Evolutionary conservation across 768 basidiomycete genomes (phyloP).

Genomic region (Phaffia tasmanica): DNA sequence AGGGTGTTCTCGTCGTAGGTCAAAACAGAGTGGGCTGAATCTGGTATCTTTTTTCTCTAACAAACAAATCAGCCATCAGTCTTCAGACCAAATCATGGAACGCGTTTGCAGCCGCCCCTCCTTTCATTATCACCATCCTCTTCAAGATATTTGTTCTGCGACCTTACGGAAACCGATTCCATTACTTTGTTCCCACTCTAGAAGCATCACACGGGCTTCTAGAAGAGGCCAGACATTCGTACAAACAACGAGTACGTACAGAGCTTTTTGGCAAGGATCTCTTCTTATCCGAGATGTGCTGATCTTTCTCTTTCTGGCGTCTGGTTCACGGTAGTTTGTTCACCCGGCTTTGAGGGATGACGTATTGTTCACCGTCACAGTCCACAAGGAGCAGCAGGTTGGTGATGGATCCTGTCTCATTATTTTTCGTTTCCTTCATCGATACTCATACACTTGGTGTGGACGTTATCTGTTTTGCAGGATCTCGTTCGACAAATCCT

Average conservation of each 20-base stretch:
- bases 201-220: constrained; percentile 53
- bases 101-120: constrained; percentile 33
- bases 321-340: constrained; percentile 47
- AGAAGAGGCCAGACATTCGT: constrained; percentile 41
- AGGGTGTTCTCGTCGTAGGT: neutral
- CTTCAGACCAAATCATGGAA: constrained; percentile 25
- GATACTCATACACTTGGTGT: too few relatives aligned
- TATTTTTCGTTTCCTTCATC: neutral
- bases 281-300: constrained; percentile 48
- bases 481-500: constrained; percentile 24
- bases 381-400: constrained; percentile 26
- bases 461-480: neutral
- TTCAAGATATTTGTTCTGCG: constrained; percentile 80
- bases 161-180: constrained; percentile 57
- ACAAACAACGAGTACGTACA: constrained; percentile 21
- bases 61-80: constrained; percentile 25
- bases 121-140: constrained; percentile 59
- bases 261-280: constrained; percentile 67
- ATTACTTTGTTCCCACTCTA: constrained; percentile 65
- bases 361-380: constrained; percentile 46
- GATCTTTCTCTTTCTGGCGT: neutral
- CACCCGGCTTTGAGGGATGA: constrained; percentile 83
- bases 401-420: neutral
- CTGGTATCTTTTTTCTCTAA: constrained; percentile 25
- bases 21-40: constrained; percentile 19